Percentiles rank a stretch among this genome's conserved stretches.
These are phyloP conservation scores for Brassica cretica DNA, from an alignment of 345 rosid genomes.

Conservation along the genomic window DNA sequence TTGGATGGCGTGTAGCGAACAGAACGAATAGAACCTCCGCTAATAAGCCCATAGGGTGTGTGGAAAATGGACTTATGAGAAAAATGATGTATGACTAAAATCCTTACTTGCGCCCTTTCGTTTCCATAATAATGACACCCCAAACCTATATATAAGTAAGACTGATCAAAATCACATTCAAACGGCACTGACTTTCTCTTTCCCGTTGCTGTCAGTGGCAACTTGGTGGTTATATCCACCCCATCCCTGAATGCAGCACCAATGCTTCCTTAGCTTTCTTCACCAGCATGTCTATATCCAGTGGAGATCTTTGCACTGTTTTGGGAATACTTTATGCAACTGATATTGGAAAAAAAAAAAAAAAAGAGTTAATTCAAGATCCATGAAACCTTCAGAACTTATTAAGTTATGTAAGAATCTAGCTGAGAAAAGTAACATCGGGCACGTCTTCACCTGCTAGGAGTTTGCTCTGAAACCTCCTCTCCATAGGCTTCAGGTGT, in stretches of 20 bases:
- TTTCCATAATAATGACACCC: too few species aligned
- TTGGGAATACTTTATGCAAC: constrained; percentile 52
- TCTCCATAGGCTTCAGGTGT: constrained; percentile 41
- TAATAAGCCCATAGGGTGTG: too few species aligned
- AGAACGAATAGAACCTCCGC: too few species aligned
- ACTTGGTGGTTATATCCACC: constrained; percentile 12
- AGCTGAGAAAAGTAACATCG: background rate
- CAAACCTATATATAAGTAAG: constrained; percentile 11
- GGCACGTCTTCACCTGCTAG: constrained; percentile 54
- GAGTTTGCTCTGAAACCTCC: constrained; percentile 51
- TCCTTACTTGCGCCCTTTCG: too few species aligned
- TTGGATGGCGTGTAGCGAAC: too few species aligned
- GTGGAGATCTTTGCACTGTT: constrained; percentile 36
- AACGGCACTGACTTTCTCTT: constrained; percentile 64
- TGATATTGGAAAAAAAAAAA: constrained; percentile 26
- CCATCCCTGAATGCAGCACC: constrained; percentile 35
- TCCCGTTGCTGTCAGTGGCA: constrained; percentile 40
- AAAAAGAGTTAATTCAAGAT: background rate
- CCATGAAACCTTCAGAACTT: background rate
- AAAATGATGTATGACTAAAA: too few species aligned
- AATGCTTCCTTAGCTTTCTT: constrained; percentile 37
- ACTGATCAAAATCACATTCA: constrained; percentile 49
- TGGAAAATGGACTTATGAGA: too few species aligned
- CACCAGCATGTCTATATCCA: constrained; percentile 45
- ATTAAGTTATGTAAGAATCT: too few species aligned